phyloP scores from a whole-genome alignment of 192 early-diverging fungal genomes.

The Coemansia aciculifera region DNA sequence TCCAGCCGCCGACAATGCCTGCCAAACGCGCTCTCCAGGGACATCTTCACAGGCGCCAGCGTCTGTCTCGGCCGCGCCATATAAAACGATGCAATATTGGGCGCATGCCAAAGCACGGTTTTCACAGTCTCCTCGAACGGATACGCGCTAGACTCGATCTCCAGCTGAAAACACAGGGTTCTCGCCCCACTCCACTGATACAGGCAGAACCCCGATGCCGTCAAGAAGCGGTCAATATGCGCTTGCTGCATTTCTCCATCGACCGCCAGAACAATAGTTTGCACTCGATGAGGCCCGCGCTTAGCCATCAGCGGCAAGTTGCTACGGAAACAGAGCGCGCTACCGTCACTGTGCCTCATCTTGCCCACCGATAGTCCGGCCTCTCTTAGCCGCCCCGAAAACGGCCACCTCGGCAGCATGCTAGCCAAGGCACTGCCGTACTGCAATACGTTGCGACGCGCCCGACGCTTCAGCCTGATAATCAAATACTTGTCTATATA shows the following conservation, averaged over 20 bases:
- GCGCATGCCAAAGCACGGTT: conserved; percentile 21
- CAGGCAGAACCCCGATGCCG: conserved; percentile 8
- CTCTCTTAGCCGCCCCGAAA: background rate
- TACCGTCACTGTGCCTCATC: conserved; percentile 21
- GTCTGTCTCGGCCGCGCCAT: conserved; percentile 11
- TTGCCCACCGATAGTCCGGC: background rate
- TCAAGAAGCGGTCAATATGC: conserved; percentile 13
- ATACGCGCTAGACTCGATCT: conserved; percentile 5
- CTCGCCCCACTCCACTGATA: conserved; percentile 22
- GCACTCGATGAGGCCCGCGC: conserved; percentile 13
- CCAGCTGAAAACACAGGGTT: conserved; percentile 27
- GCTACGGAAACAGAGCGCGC: conserved; percentile 14
- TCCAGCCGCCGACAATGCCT: conserved; percentile 8
- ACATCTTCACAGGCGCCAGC: conserved; percentile 8
- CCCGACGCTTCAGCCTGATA: conserved; percentile 17
- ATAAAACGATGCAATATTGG: conserved; percentile 20
- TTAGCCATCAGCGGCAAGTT: conserved; percentile 23
- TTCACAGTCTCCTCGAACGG: conserved; percentile 16
- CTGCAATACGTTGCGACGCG: conserved; percentile 1
- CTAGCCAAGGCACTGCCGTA: conserved; percentile 9
- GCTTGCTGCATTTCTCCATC: conserved; percentile 17
- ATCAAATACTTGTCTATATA: conserved; percentile 26
- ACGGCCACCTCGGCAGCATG: conserved; percentile 6
- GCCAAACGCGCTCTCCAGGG: conserved; percentile 20
- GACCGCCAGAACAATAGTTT: conserved; percentile 27